Base-by-base conservation (phyloP, 1,284 basidiomycete species). In the Ganoderma meredithae region DNA sequence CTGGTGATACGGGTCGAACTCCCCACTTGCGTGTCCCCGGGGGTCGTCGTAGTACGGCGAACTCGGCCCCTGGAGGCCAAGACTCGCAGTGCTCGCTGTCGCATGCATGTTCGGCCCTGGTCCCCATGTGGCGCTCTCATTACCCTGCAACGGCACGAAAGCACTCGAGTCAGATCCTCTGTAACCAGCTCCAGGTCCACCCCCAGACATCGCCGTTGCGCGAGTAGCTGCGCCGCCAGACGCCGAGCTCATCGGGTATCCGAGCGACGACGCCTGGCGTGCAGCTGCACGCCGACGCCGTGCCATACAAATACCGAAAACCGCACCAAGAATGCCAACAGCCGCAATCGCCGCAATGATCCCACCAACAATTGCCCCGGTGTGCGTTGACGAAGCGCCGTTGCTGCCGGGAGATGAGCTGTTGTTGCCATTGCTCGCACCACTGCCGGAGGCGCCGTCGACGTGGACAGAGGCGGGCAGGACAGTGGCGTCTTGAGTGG, bases 81-180 rank as follows among this genome's bases (percentile, higher is more conserved):
- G 70, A 71, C 82, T 84, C 31, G 77, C 74, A 27, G 76, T 81
- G 73, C 86, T 88, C 60, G 81, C 81, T 65, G 85, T 84, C 22
- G 58, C 15, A 13, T 60, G 58, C 58, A 60, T 60, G 39, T 60
- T 60, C 33, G 58, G 58, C 58, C 58, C 58, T 85, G 69, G 65
- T 60, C 68, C 69, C 69, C 68, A 68, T 59, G 82, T 81, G 69
- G 81, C 82, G 72, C 85, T 88, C 63, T 81, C 74, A 72, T 87
- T 87, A 72, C 82, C 83, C 72, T 87, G 85, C 72, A 90, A 74
- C 31, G 88, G 89, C 59, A 87, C 79, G 73, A 90, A 89, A 41
- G 86, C 84, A 70, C 86, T 88, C 71, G 85, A 86, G 77, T 89
- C 84, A 72, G 86, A 86, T 75, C 76, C 76, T 33, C 80, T 77